A percentile compares a stretch with the other conserved stretches of the same genome.
These are phyloP conservation scores for Hemileccinum impolitum DNA, from an alignment of 768 basidiomycete species.

Conservation along the genomic window DNA sequence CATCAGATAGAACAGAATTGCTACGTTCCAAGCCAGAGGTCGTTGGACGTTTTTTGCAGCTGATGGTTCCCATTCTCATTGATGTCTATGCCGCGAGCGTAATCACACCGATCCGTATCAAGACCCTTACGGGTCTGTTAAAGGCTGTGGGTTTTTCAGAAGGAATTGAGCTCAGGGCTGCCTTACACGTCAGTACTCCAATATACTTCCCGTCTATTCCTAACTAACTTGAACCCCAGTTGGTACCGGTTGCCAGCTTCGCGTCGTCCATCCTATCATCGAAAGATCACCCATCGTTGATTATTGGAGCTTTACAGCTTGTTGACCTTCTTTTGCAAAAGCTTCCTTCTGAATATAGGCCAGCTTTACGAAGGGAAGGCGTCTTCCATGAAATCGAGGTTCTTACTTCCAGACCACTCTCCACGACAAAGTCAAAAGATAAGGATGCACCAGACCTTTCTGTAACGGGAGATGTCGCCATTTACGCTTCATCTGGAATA, in stretches of 20 bases:
- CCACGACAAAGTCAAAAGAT: slow-evolving; percentile 51
- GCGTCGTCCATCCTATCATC: slow-evolving; percentile 92
- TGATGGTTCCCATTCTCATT: slow-evolving; percentile 90
- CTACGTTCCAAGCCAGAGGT: slow-evolving; percentile 71
- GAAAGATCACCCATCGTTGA: slow-evolving; percentile 82
- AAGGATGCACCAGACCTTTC: slow-evolving; percentile 34
- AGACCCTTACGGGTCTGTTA: slow-evolving; percentile 82
- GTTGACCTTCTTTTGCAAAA: slow-evolving; percentile 89
- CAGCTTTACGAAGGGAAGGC: slow-evolving; percentile 90
- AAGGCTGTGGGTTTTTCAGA: slow-evolving; percentile 92
- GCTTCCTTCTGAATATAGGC: slow-evolving; percentile 78
- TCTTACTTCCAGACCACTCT: slow-evolving; percentile 62
- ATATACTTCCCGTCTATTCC: background rate
- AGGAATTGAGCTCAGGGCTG: slow-evolving; percentile 64
- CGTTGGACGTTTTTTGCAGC: slow-evolving; percentile 79
- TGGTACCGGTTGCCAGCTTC: slow-evolving; percentile 93
- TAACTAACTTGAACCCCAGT: slow-evolving; percentile 42
- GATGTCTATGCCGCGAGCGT: slow-evolving; percentile 99
- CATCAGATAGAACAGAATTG: slow-evolving; percentile 65
- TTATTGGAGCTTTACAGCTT: slow-evolving; percentile 87
- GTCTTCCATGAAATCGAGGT: slow-evolving; percentile 92
- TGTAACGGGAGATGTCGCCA: slow-evolving; percentile 34
- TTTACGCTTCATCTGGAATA: slow-evolving; percentile 43
- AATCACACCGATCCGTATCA: slow-evolving; percentile 78
- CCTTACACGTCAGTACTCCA: slow-evolving; percentile 64